Percentiles rank a stretch among this genome's conserved stretches.
phyloP scores from a whole-genome alignment of 1,284 basidiomycete species.

The Rhodotorula sp. region DNA sequence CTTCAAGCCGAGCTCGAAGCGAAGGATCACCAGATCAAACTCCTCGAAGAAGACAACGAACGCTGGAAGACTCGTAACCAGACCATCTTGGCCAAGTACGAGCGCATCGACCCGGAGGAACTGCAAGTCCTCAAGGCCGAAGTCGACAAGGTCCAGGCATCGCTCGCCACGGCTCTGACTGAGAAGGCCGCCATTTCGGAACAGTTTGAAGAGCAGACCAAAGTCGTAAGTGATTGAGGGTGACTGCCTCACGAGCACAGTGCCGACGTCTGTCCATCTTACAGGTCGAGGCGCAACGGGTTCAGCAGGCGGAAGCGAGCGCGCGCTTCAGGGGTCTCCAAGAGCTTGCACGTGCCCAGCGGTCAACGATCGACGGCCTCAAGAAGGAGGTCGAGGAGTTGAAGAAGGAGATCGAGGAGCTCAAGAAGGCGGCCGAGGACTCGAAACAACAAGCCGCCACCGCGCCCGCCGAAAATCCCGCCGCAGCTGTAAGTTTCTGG shows the following conservation, averaged over 20 bases:
- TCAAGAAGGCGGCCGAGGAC: slow-evolving; percentile 22
- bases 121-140: slow-evolving; percentile 75
- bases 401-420: slow-evolving; percentile 26
- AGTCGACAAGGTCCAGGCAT: slow-evolving; percentile 57
- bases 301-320: slow-evolving; percentile 4
- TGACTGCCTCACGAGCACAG: background rate
- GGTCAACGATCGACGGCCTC: slow-evolving; percentile 48
- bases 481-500: slow-evolving; percentile 10
- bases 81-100: slow-evolving; percentile 80
- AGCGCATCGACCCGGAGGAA: slow-evolving; percentile 82
- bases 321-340: slow-evolving; percentile 50
- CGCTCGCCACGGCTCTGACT: slow-evolving; percentile 47
- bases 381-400: slow-evolving; percentile 26
- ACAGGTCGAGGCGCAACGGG: slow-evolving; percentile 32
- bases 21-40: slow-evolving; percentile 64
- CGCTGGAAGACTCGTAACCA: slow-evolving; percentile 82
- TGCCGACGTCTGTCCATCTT: too few relatives aligned
- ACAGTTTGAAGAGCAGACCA: slow-evolving; percentile 48
- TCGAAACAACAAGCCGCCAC: slow-evolving; percentile 34
- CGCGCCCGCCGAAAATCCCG: slow-evolving; percentile 45
- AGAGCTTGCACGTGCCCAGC: slow-evolving; percentile 50
- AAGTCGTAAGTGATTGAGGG: slow-evolving; percentile 38
- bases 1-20: slow-evolving; percentile 72
- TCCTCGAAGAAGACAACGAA: slow-evolving; percentile 73
- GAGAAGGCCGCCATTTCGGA: slow-evolving; percentile 42